Base-by-base conservation (phyloP, 345 rosid genomes). In the Salix purpurea region DNA sequence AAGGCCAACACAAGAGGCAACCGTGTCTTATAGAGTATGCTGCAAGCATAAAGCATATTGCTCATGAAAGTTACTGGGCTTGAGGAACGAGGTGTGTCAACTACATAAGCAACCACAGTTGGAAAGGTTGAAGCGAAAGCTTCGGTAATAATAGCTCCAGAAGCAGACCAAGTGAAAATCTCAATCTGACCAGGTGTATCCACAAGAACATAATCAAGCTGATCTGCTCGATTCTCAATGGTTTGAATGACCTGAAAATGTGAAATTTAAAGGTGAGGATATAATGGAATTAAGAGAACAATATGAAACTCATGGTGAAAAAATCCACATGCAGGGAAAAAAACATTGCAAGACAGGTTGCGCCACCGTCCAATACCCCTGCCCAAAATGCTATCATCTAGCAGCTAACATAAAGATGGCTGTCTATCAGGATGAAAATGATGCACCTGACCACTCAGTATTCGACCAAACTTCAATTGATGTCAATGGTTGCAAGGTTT, bases 161-260 rank as follows among this genome's bases (percentile, higher is more conserved):
- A 92, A 74, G 97, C 97, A 79, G 97, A 92, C 97, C 97, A 92
- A 32, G 97, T 92, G 52, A 92, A 90, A 77, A 92, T 92, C 85
- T 92, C 97, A 82, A 90, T 92, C 81, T 92, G 97, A 72, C 97
- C 95, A 80, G 97, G 97, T 65, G 97, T 92, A 77, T 92, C 97
- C 81, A 89, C 97, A 50, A 92, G 85, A 74, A 92, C 95, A 83
- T 90, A 92, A 80, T 92, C 97, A 84, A 92, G 93, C 82, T 92
- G 91, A 79, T 90, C 90, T 62, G 95, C 97, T 67, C 97, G 87
- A 75, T 76, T 92, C 89, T 92, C 97, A 82, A 92, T 88, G 75
- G 89, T 82, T 10, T 88, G 83, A 81, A 92, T 73, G 71, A 90
- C 92, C 97, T 90, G 84, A 75, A 76, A 58, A 70, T 26, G 65